Evolutionary conservation across 2,329 filamentous ascomycete species (phyloP).

Genomic region (Cercospora zeae-maydis): DNA sequence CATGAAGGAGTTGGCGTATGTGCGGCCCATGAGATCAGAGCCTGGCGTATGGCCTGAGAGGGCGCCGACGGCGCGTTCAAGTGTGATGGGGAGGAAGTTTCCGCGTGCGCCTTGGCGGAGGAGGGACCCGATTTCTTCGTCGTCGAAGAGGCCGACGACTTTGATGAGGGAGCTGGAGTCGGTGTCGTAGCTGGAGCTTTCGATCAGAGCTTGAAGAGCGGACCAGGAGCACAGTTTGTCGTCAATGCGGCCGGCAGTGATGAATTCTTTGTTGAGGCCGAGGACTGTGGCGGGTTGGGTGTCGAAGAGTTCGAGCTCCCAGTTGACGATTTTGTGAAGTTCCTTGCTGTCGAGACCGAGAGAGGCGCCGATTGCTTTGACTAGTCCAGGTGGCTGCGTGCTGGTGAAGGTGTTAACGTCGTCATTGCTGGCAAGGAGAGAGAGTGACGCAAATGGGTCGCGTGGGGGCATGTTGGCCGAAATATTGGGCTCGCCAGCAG

Average conservation of each 20-base stretch:
- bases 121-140: constrained; percentile 91
- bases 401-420: constrained; percentile 66
- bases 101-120: constrained; percentile 84
- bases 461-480: constrained; percentile 20
- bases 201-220: constrained; percentile 76
- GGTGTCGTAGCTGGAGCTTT: constrained; percentile 51
- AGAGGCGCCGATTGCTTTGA: constrained; percentile 74
- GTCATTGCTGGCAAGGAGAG: constrained; percentile 50
- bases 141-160: constrained; percentile 89
- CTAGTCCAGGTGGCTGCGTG: constrained; percentile 80
- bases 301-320: constrained; percentile 96
- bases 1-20: constrained; percentile 87
- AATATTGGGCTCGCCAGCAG: constrained; percentile 40
- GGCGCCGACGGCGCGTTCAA: constrained; percentile 77
- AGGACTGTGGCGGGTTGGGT: constrained; percentile 77
- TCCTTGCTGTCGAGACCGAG: constrained; percentile 63
- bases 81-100: constrained; percentile 78
- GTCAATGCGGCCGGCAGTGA: constrained; percentile 91
- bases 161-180: constrained; percentile 67
- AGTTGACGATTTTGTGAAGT: constrained; percentile 75
- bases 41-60: constrained; percentile 49
- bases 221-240: constrained; percentile 97
- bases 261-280: constrained; percentile 86
- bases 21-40: constrained; percentile 66
- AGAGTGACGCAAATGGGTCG: constrained; percentile 35